phyloP scores from a whole-genome alignment of 2,329 filamentous ascomycete species.

The Diaporthe destruens region DNA sequence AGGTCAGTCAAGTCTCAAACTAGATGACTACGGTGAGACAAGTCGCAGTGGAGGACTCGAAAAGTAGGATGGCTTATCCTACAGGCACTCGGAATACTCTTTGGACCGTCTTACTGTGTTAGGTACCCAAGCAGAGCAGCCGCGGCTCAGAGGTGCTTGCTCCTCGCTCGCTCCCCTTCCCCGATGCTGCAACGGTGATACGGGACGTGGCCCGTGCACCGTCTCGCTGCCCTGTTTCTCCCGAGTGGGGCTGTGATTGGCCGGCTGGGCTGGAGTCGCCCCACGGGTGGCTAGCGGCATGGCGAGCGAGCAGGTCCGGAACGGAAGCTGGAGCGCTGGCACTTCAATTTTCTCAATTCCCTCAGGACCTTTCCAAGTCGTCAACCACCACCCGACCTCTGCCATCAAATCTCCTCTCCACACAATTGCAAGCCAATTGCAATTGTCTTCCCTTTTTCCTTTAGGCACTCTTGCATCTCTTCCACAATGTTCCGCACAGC shows the following conservation, averaged over 20 bases:
- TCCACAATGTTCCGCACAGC: slow-evolving; percentile 95
- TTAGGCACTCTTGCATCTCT: slow-evolving; percentile 65
- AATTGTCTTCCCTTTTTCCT: slow-evolving; percentile 69
- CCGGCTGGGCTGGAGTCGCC: slow-evolving; percentile 10
- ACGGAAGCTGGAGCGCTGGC: slow-evolving; percentile 47
- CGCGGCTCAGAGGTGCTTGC: background rate
- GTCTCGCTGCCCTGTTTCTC: slow-evolving; percentile 33
- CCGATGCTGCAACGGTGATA: slow-evolving; percentile 1
- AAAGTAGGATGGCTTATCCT: no score
- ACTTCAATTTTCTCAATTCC: slow-evolving; percentile 41
- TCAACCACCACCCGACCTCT: slow-evolving; percentile 55
- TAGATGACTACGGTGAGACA: no score
- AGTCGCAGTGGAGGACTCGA: background rate
- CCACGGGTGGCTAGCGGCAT: slow-evolving; percentile 37
- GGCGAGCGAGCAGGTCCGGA: slow-evolving; percentile 32
- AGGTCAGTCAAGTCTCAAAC: no score
- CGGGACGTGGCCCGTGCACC: slow-evolving; percentile 4
- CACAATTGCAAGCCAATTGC: slow-evolving; percentile 71
- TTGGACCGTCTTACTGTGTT: slow-evolving; percentile 17
- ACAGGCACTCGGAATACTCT: background rate
- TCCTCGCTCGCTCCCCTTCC: no score
- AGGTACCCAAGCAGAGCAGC: background rate
- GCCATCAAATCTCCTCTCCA: slow-evolving; percentile 71
- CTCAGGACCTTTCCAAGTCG: slow-evolving; percentile 46
- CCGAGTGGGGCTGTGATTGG: slow-evolving; percentile 43